Base-by-base conservation (phyloP, 805 yeast species). In the Myxozyma monticola region DNA sequence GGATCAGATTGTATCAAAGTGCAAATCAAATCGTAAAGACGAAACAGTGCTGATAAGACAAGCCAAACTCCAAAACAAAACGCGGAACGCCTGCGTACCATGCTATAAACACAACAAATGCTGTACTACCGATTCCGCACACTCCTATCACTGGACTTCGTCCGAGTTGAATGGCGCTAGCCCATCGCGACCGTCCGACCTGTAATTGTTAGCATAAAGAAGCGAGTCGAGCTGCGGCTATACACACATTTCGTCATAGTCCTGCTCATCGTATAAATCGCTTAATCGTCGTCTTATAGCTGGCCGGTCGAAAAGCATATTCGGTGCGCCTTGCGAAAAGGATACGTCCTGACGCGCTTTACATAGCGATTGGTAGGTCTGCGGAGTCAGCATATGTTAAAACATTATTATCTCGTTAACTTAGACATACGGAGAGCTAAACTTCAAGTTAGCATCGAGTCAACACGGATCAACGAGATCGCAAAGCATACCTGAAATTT, bases 291-390 rank as follows among this genome's bases (percentile, higher is more conserved):
- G 42, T 15, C 57, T 45, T 6, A 20, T 14, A 15, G 22, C 28
- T 14, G 26, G 29, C 8, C 51, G 48, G 10, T 24, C 25, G 7
- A 14, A 7, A 3, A 12, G 18, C 10, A 15, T 9, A 12, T 28
- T 4, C 2, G 45, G 34, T 17, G 36, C 24, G 8, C 29, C 39
- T 14, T 43, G 29, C n/a, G n/a, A n/a, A n/a, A n/a, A n/a, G n/a
- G n/a, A n/a, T 5, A 55, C 51, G 9, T 37, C 45, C 12, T 33
- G 37, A 3, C 33, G 49, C 7, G 60, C 60, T 18, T 24, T 28
- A 15, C 45, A 47, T 10, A 56, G 25, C 20, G 60, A 31, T 31
- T 57, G 56, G 33, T 45, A 57, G 12, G 60, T 41, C 48, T 52
- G 22, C 24, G 35, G 24, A 24, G 6, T 20, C 15, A 37, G 21